Base-by-base conservation (phyloP, 208 protist species). In the Crithidia sp. region DNA sequence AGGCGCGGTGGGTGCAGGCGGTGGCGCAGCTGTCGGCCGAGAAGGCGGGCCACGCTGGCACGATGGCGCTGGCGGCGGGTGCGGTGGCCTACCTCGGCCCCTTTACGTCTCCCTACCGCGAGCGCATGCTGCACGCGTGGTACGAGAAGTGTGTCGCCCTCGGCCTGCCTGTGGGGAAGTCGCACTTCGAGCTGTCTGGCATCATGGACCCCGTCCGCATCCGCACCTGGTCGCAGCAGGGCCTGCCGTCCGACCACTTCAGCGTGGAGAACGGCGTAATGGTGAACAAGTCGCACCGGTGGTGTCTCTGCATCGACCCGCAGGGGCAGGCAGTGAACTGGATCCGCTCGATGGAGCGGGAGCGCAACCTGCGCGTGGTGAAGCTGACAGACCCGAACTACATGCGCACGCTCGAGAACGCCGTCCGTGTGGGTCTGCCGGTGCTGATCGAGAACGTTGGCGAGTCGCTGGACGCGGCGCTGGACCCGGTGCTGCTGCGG, bases 361-460 rank as follows among this genome's bases (percentile, higher is more conserved):
- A 95, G 41, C 94, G 94, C 72, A 92, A 94, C 57, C 85, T 99
- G 62, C 90, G 93, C 52, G 89, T 98, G 49, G 84, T 98, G 68
- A 98, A 98, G 73, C 91, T 98, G 47, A 92, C 85, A 28, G 95
- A 98, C 39, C 16, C 67, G 45, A 94, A 96, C 49, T 98, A 97
- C 75, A 92, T 98, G 86, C 92, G 93, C 54, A 90, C 92, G 8
- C 81, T 99, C 14, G 95, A 98, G 75, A 96, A 96, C 66, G 91
- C 96, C 13, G 98, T 99, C 71, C 88, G 88, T 16, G 95, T 98
- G 7, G 98, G 98, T 9, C 84, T 96, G 55, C 98, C 98, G 28
- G 96, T 99, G 36, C 83, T 99, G 13, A 79, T 99, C 49, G 98
- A 99, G 71, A 99, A 98, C 72, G 90, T 99, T 14, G 91, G 91